phyloP scores from a whole-genome alignment of 208 protist species.

The Phytomonas serpens region DNA sequence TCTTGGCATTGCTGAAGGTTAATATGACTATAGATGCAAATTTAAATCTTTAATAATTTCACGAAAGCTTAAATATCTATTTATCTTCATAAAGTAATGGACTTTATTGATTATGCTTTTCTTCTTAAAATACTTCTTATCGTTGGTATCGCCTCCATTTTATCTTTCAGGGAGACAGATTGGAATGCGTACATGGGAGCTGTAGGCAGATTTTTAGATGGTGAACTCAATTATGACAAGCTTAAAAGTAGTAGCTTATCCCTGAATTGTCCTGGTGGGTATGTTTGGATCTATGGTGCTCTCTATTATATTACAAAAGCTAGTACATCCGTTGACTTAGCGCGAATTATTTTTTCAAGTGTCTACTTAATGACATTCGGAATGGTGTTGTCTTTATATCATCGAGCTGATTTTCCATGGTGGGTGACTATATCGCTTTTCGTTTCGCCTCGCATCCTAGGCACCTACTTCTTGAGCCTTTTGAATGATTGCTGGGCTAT shows the following conservation, averaged over 20 bases:
- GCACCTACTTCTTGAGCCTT: constrained; percentile 76
- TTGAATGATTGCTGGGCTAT: constrained; percentile 90
- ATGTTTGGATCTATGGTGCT: constrained; percentile 80
- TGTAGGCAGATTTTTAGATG: constrained; percentile 60
- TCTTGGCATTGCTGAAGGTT: background rate
- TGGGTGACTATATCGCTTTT: constrained; percentile 37
- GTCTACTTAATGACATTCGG: constrained; percentile 60
- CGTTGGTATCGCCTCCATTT: constrained; percentile 22
- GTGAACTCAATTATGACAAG: constrained; percentile 72
- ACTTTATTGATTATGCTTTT: constrained; percentile 16
- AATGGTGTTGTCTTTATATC: constrained; percentile 41
- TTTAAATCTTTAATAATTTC: background rate
- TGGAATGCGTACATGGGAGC: constrained; percentile 91
- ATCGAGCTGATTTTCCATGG: constrained; percentile 19
- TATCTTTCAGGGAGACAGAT: constrained; percentile 86
- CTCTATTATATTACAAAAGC: constrained; percentile 71
- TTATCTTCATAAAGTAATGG: constrained; percentile 12
- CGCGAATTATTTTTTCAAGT: constrained; percentile 64
- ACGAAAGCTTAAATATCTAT: background rate
- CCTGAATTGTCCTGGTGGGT: constrained; percentile 86
- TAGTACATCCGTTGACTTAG: constrained; percentile 48
- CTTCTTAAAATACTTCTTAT: constrained; percentile 25
- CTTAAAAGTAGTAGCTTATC: constrained; percentile 75
- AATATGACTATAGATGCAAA: constrained; percentile 12
- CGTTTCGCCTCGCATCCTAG: constrained; percentile 77